Evolutionary conservation across 306 rosid species (phyloP), one percentile per base, ranked within the genome.

Genomic region (Rosa multiflora): DNA sequence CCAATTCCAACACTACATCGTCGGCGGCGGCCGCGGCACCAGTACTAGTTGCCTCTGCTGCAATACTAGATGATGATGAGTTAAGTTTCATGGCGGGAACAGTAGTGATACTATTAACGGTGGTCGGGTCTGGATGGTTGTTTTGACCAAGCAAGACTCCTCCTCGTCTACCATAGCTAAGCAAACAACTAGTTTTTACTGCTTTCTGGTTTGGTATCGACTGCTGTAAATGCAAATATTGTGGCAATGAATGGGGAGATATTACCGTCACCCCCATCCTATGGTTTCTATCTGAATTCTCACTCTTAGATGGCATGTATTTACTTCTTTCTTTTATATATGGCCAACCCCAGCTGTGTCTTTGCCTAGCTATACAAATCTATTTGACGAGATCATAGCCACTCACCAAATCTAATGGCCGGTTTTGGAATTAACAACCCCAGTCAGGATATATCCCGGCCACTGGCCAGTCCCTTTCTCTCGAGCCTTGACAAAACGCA

Each of bases 1-100:
- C 91, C 76, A 88, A 74, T 26, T 42, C 83, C 39, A 79, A 4
- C 7, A 70, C 80, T 17, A 44, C 55, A 67, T 17, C 83, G n/a
- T 42, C 73, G 11, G 78, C 67, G 0, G 82, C 40, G 12, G 85
- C 63, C 4, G 89, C 69, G 9, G 85, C 35, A 56, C 58, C 86
- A 7, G 80, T n/a, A 20, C 81, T 66, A 23, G 83, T 12, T 68
- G 52, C 77, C 32, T 49, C 3, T 44, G 85, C 74, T 1, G 78
- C n/a, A 23, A 77, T 39, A 59, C 23, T 37, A 66, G 46, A 26
- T 11, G 70, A 62, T 26, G 68, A 77, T 61, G 75, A 52, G 23
- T 85, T 85, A 71, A 77, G 72, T 26, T 64, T 32, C 43, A 26
- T 6, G 56, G 58, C 29, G 23, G 14, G 17, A 56, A 20, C 5